Conservation (phyloP, 2,329 filamentous ascomycete genomes). For the Colletotrichum abscissum region DNA sequence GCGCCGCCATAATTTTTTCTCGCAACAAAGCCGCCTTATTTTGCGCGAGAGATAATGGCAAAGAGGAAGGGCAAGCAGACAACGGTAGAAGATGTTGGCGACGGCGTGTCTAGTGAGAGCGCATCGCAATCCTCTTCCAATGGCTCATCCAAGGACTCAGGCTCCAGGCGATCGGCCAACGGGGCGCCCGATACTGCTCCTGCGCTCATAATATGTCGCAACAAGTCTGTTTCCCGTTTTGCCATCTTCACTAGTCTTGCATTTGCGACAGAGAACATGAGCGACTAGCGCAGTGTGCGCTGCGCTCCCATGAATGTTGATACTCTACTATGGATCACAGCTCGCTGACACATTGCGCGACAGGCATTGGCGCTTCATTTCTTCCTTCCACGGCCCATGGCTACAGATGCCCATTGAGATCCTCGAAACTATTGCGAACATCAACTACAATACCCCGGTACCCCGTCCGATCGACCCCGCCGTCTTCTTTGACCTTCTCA, state of each 20-base stretch:
- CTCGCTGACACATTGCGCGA: conserved; percentile 33
- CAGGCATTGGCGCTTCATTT: conserved; percentile 89
- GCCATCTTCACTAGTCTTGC: conserved; percentile 4
- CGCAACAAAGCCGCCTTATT: too few relatives aligned
- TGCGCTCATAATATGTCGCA: conserved; percentile 71
- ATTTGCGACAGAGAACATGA: not conserved
- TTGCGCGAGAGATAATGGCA: conserved; percentile 48
- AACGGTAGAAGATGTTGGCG: conserved; percentile 41
- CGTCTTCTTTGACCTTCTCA: conserved; percentile 85
- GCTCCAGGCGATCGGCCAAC: conserved; percentile 38
- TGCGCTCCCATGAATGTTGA: not conserved
- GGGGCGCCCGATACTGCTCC: conserved; percentile 53
- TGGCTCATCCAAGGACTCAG: conserved; percentile 18
- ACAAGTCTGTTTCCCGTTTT: conserved; percentile 66
- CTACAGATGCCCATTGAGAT: conserved; percentile 82
- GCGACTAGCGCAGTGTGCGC: not conserved
- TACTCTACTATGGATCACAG: not conserved
- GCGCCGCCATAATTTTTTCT: not conserved
- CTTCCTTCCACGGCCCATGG: conserved; percentile 86
- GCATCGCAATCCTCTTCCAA: conserved; percentile 19
- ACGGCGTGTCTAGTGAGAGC: conserved; percentile 32
- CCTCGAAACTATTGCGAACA: conserved; percentile 81
- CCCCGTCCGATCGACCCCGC: conserved; percentile 83
- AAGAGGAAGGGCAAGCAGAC: conserved; percentile 60
- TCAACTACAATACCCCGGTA: conserved; percentile 81